Evolutionary conservation across 1,284 basidiomycete species (phyloP), one percentile per base, ranked within the genome.

Genomic region (Cutaneotrichosporon curvatum): DNA sequence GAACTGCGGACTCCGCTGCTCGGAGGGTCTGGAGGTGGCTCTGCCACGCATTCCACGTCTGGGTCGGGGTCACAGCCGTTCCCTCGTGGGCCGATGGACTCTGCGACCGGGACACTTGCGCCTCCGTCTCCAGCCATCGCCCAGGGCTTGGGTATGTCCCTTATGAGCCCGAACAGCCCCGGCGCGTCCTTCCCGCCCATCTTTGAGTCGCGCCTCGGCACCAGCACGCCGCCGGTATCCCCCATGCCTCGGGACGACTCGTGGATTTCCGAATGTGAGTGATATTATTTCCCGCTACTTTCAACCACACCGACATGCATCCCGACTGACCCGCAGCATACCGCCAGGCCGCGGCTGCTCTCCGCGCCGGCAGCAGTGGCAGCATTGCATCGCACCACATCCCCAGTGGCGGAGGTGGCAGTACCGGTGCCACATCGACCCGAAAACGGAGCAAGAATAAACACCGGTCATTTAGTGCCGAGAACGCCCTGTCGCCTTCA

Each of bases 1-100:
- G 62, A 60, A 54, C 49, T 64, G 9, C 43, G 52, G 18, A 64
- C 61, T 2, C 63, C 63, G 3, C 35, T 50, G 14, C 40, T 43
- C 15, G 31, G 33, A 12, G 34, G 11, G 8, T 5, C 8, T 16
- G 11, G 14, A 5, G 32, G 32, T 15, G 32, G 32, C 32, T 15
- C 32, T 34, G 32, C 21, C 19, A 7, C 25, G 12, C 25, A 28
- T 12, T 28, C 25, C 25, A 28, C 8, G 8, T 7, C 25, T 7
- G 25, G 25, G 8, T 12, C 7, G 8, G 25, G 25, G 25, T 12
- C 25, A 28, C 25, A 28, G 25, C 19, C 35, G 14, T 32, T 37
- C 25, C 35, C 35, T 6, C 37, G 37, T 3, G 37, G 37, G 5
- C 37, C 37, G 5, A 38, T 38, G 37, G 37, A 42, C 40, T 23